Evolutionary conservation across 2,329 filamentous ascomycete genomes (phyloP).

Genomic region (Penicillium sp.): DNA sequence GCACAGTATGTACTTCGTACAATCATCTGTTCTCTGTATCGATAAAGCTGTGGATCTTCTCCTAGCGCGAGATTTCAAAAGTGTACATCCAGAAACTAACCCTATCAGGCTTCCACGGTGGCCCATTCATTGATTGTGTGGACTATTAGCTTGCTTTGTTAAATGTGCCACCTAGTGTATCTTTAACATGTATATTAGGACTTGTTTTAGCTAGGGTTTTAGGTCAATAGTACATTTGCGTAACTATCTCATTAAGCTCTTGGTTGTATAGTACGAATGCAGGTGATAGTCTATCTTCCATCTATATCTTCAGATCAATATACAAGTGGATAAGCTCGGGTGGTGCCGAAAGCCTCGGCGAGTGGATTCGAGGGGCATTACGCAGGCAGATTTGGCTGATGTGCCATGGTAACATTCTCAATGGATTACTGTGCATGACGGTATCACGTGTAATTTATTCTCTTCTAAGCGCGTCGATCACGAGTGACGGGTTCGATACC

Average conservation of each 20-base stretch:
- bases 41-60: not conserved
- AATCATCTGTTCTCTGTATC: not conserved
- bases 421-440: not conserved
- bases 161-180: not conserved
- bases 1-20: not conserved
- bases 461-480: not conserved
- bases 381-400: not conserved
- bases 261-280: no score
- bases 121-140: not conserved
- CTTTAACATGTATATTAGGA: not conserved
- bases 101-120: not conserved
- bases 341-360: conserved; percentile 5
- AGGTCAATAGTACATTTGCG: no score
- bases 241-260: no score
- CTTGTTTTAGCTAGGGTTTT: not conserved
- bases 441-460: not conserved
- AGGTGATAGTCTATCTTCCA: no score
- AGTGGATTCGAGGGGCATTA: not conserved
- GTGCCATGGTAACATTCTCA: not conserved
- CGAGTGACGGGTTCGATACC: not conserved
- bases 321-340: conserved; percentile 11
- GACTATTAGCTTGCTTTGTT: not conserved
- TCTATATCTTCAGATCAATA: not conserved
- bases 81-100: not conserved
- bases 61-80: not conserved